A percentile compares a stretch with the other conserved stretches of the same genome.
phyloP scores from a whole-genome alignment of 2,329 filamentous ascomycete species.

The Colletotrichum endophyticum region DNA sequence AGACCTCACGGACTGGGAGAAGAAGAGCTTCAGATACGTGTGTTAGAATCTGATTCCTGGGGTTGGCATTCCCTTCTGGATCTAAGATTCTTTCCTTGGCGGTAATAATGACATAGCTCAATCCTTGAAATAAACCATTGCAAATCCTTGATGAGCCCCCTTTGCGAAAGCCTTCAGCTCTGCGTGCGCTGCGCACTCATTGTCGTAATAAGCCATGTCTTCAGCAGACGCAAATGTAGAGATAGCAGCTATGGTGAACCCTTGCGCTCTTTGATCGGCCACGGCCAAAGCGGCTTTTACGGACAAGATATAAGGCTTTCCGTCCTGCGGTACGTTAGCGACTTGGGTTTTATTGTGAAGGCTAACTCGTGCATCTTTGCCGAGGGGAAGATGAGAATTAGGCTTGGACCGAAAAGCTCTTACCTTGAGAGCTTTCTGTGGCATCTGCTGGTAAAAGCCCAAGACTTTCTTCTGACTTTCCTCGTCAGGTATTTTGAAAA shows the following conservation, averaged over 20 bases:
- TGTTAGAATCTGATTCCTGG: not conserved
- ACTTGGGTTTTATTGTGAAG: not conserved
- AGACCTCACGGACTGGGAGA: not conserved
- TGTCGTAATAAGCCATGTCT: constrained; percentile 68
- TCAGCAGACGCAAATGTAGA: constrained; percentile 61
- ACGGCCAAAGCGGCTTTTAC: constrained; percentile 53
- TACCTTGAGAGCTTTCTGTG: constrained; percentile 35
- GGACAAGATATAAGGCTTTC: constrained; percentile 63
- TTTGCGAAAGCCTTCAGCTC: constrained; percentile 35
- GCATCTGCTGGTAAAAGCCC: constrained; percentile 35
- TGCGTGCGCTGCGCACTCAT: constrained; percentile 37
- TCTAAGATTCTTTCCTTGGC: not conserved
- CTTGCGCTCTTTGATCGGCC: constrained; percentile 60
- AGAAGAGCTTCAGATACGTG: not conserved
- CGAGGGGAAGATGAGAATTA: not conserved
- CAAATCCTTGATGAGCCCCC: constrained; percentile 37
- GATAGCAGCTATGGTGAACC: constrained; percentile 61
- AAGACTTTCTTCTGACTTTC: constrained; percentile 35
- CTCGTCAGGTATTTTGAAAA: constrained; percentile 40
- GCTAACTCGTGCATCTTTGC: not conserved
- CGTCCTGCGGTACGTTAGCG: constrained; percentile 48
- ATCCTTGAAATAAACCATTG: constrained; percentile 57
- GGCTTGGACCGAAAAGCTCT: fast-evolving
- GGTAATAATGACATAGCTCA: fast-evolving
- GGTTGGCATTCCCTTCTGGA: not conserved